These are phyloP conservation scores for Kluyveromyces wickerhamii DNA, from an alignment of 805 yeast species.

Conservation along the genomic window DNA sequence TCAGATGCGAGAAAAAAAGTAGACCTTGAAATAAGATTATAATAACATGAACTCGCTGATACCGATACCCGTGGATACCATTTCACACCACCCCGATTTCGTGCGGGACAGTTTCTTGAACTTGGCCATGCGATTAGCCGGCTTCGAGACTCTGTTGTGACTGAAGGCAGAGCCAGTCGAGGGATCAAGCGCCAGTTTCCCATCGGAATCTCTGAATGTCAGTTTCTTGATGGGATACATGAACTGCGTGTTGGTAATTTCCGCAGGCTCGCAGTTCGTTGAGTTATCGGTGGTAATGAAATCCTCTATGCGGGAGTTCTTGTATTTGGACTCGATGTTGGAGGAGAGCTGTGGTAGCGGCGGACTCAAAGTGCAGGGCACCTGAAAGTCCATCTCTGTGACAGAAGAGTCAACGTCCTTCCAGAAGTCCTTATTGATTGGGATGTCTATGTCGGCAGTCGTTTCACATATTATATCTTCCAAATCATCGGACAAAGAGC, in stretches of 20 bases:
- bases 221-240: slow-evolving; percentile 22
- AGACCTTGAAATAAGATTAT: slow-evolving; percentile 9
- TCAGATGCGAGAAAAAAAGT: slow-evolving; percentile 2
- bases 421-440: slow-evolving; percentile 26
- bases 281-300: slow-evolving; percentile 3
- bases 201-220: slow-evolving; percentile 26
- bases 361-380: slow-evolving; percentile 4
- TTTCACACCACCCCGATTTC: slow-evolving; percentile 27
- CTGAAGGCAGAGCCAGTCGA: neutral
- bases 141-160: slow-evolving; percentile 5
- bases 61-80: slow-evolving; percentile 29
- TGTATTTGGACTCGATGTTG: slow-evolving; percentile 3
- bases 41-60: slow-evolving; percentile 29
- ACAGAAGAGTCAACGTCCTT: slow-evolving; percentile 23
- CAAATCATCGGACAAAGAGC: neutral
- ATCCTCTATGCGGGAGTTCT: slow-evolving; percentile 13
- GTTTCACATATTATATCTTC: slow-evolving; percentile 1
- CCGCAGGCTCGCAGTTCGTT: neutral
- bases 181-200: slow-evolving; percentile 23
- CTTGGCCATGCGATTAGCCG: slow-evolving; percentile 10
- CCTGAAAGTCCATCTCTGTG: slow-evolving; percentile 4
- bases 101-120: slow-evolving; percentile 23
- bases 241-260: slow-evolving; percentile 5
- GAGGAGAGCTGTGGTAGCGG: slow-evolving; percentile 2
- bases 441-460: slow-evolving; percentile 7